Evolutionary conservation across 78 protist genomes (phyloP).

Genomic region (Andalucia godoyi): DNA sequence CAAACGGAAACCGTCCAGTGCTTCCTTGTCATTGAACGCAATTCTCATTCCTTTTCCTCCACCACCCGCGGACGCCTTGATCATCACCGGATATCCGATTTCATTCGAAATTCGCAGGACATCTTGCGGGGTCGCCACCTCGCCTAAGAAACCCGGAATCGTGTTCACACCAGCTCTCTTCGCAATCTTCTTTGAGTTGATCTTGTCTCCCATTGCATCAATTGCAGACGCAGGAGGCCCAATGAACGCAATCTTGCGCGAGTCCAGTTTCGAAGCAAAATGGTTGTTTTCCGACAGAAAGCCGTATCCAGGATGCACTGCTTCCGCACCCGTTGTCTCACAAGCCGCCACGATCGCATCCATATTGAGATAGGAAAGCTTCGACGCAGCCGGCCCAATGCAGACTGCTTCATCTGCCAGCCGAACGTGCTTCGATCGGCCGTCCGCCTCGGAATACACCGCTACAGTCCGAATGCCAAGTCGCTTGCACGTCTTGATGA

Average conservation of each 20-base stretch:
- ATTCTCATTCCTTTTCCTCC: conserved; percentile 93
- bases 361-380: conserved; percentile 64
- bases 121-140: conserved; percentile 40
- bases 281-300: conserved; percentile 84
- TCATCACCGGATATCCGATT: conserved; percentile 88
- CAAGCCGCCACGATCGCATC: conserved; percentile 73
- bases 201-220: conserved; percentile 88
- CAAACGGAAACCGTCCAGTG: conserved; percentile 46
- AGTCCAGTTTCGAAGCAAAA: conserved; percentile 41
- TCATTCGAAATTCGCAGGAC: conserved; percentile 48
- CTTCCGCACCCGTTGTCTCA: conserved; percentile 73
- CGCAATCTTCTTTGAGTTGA: conserved; percentile 76
- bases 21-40: conserved; percentile 70
- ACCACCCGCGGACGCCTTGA: conserved; percentile 94
- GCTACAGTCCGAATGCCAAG: conserved; percentile 94
- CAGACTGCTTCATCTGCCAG: conserved; percentile 73
- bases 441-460: conserved; percentile 82
- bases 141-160: conserved; percentile 80
- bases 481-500: conserved; percentile 68
- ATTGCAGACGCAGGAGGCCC: conserved; percentile 77
- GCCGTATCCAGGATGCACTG: conserved; percentile 94
- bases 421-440: conserved; percentile 40
- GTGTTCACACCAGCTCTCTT: conserved; percentile 63
- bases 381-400: conserved; percentile 79
- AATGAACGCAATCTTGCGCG: conserved; percentile 43